phyloP scores from a whole-genome alignment of 2,329 filamentous ascomycete genomes.

The Neopestalotiopsis sp. region DNA sequence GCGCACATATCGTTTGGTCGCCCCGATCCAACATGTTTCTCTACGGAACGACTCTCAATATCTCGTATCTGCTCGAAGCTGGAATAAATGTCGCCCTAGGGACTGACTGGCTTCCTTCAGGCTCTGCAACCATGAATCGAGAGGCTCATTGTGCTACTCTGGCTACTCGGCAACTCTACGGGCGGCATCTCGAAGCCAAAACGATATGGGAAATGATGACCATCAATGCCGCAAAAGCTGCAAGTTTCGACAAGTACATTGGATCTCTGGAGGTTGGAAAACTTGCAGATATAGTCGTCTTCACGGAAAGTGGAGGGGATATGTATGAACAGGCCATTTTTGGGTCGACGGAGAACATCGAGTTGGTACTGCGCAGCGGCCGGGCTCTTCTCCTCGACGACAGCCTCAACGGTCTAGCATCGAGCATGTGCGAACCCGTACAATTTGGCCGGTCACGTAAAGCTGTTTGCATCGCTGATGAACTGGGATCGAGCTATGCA shows the following conservation, averaged over 20 bases:
- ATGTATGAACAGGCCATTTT: slow-evolving; percentile 29
- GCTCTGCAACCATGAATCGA: slow-evolving; percentile 33
- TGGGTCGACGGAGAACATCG: slow-evolving; percentile 26
- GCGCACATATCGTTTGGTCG: slow-evolving; percentile 34
- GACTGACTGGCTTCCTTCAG: slow-evolving; percentile 35
- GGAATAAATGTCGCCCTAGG: slow-evolving; percentile 35
- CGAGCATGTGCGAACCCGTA: slow-evolving; percentile 25
- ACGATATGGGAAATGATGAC: slow-evolving; percentile 43
- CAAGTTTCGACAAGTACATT: slow-evolving; percentile 42
- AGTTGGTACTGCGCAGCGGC: slow-evolving; percentile 34
- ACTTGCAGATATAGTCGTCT: slow-evolving; percentile 48
- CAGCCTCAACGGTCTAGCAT: slow-evolving; percentile 18
- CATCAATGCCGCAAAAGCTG: slow-evolving; percentile 46
- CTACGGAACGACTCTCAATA: slow-evolving; percentile 34
- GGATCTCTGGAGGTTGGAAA: slow-evolving; percentile 48
- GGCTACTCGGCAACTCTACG: slow-evolving; percentile 22
- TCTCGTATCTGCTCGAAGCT: slow-evolving; percentile 28
- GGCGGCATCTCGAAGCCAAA: slow-evolving; percentile 23
- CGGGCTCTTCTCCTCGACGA: slow-evolving; percentile 27
- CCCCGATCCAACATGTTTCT: slow-evolving; percentile 35
- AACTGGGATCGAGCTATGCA: slow-evolving; percentile 28
- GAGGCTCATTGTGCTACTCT: slow-evolving; percentile 29
- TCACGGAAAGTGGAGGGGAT: slow-evolving; percentile 32
- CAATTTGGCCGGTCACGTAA: slow-evolving; percentile 26
- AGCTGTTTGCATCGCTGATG: slow-evolving; percentile 28